These are phyloP conservation scores for Artemisia argyi DNA, from an alignment of 129 eudicot genomes.

Conservation along the genomic window DNA sequence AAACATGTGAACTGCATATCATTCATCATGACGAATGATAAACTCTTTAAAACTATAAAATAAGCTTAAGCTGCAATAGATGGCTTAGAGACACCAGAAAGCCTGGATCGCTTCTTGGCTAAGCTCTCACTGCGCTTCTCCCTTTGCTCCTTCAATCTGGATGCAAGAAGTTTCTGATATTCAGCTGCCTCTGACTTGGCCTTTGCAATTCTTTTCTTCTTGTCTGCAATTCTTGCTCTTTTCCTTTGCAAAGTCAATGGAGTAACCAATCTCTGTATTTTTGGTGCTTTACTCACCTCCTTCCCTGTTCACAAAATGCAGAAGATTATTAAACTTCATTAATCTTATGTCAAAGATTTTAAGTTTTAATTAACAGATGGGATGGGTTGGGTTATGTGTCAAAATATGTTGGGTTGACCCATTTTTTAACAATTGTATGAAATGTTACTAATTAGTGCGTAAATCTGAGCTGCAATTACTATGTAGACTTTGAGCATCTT, in stretches of 20 bases:
- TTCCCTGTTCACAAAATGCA: constrained; percentile 43
- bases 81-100: constrained; percentile 66
- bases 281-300: constrained; percentile 74
- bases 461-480: too few species aligned
- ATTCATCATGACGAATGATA: background rate
- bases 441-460: too few species aligned
- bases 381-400: too few species aligned
- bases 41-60: background rate
- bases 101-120: constrained; percentile 73
- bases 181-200: constrained; percentile 82
- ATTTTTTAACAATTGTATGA: too few species aligned
- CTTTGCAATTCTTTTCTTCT: constrained; percentile 79
- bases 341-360: too few species aligned
- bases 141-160: constrained; percentile 76
- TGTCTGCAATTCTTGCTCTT: constrained; percentile 79
- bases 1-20: background rate
- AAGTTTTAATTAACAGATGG: too few species aligned
- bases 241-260: constrained; percentile 83
- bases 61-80: constrained; percentile 40
- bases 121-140: constrained; percentile 78
- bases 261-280: constrained; percentile 76
- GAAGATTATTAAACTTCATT: background rate
- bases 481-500: too few species aligned
- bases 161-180: constrained; percentile 71
- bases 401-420: too few species aligned